A percentile compares a stretch with the other conserved stretches of the same genome.
Evolutionary conservation across 768 basidiomycete genomes (phyloP).

Genomic region (Dentipellis sp.): DNA sequence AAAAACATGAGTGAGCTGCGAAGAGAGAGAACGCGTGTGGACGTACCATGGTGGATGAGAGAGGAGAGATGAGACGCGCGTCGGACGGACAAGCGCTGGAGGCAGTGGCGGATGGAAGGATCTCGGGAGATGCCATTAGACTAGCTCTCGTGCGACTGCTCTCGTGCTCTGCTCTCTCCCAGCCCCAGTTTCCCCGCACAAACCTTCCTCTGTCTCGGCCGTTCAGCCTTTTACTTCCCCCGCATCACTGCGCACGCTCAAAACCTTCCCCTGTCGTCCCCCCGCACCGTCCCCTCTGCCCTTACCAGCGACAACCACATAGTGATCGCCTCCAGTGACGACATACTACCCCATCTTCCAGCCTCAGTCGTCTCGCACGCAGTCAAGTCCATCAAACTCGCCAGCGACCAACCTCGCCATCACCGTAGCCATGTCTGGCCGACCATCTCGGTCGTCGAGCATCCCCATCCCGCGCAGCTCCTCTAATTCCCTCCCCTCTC

Average conservation of each 20-base stretch:
- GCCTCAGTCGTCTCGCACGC: not conserved
- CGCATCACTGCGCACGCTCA: too few relatives aligned
- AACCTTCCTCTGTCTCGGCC: not conserved
- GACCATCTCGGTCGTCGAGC: constrained; percentile 54
- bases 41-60: constrained; percentile 9
- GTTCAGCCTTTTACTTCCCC: too few relatives aligned
- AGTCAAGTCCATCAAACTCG: not conserved
- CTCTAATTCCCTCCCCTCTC: constrained; percentile 40
- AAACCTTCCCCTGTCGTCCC: not conserved
- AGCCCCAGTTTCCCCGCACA: not conserved
- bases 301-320: not conserved
- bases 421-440: constrained; percentile 30
- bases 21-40: too few relatives aligned
- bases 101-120: not conserved
- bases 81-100: not conserved
- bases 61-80: constrained; percentile 1
- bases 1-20: not conserved
- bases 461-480: constrained; percentile 53
- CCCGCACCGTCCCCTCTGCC: not conserved
- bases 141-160: not conserved
- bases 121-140: not conserved
- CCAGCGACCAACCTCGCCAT: not conserved
- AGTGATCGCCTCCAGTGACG: not conserved
- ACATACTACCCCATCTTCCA: not conserved
- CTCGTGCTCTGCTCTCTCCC: not conserved